A percentile compares a stretch with the other conserved stretches of the same genome.
phyloP scores from a whole-genome alignment of 441 rosid species.

The Euphorbia schlechtendalii region DNA sequence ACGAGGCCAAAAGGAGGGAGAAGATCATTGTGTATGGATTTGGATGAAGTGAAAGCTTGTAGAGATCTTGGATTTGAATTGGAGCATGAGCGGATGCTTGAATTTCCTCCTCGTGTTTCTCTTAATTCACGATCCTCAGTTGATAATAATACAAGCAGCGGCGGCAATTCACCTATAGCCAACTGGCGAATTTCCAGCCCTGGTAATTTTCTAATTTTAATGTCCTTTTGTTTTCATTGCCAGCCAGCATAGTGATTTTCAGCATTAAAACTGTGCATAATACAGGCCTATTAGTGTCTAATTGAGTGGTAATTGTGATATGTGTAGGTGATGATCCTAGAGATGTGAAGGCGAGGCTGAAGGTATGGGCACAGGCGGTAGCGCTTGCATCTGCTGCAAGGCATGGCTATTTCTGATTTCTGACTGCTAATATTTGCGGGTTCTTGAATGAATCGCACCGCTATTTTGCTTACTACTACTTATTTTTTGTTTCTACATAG shows the following conservation, averaged over 20 bases:
- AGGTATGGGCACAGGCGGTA: conserved; percentile 97
- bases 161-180: conserved; percentile 76
- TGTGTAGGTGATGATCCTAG: conserved; percentile 79
- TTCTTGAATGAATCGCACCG: too few species aligned
- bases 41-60: conserved; percentile 77
- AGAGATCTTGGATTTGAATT: conserved; percentile 76
- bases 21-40: conserved; percentile 57
- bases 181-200: conserved; percentile 92
- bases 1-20: conserved; percentile 69
- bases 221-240: too few species aligned
- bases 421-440: conserved; percentile 9
- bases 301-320: neutral
- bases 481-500: too few species aligned
- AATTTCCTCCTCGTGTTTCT: conserved; percentile 46
- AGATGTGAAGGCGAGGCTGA: conserved; percentile 93
- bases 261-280: too few species aligned
- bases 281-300: neutral
- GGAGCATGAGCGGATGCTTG: conserved; percentile 59
- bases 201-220: conserved; percentile 28
- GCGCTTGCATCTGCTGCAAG: conserved; percentile 71
- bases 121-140: conserved; percentile 45
- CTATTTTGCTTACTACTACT: too few species aligned
- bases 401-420: conserved; percentile 20
- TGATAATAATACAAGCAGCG: conserved; percentile 53
- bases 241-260: too few species aligned